Conservation (phyloP, 169 alveolate species). For the Plasmodium knowlesi region DNA sequence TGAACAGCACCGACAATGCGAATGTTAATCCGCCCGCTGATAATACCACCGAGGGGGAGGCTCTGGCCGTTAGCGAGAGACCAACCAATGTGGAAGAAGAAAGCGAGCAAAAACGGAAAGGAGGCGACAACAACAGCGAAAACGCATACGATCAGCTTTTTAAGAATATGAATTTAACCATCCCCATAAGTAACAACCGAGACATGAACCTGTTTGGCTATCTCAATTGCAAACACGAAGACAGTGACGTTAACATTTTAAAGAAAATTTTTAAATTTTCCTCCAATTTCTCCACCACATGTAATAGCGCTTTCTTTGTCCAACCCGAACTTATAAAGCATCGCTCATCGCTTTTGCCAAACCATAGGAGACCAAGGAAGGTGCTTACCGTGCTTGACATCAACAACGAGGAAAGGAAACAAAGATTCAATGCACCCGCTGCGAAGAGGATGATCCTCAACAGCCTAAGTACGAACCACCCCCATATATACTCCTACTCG, state of each 20-base stretch:
- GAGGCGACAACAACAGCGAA: background rate
- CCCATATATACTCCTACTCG: slow-evolving; percentile 45
- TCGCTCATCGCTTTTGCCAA: slow-evolving; percentile 38
- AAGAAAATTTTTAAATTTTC: slow-evolving; percentile 52
- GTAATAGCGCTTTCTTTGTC: slow-evolving; percentile 65
- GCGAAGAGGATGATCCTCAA: slow-evolving; percentile 69
- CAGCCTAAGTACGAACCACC: slow-evolving; percentile 66
- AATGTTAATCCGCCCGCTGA: background rate
- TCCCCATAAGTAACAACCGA: slow-evolving; percentile 28
- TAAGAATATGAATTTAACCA: slow-evolving; percentile 47
- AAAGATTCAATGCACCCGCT: slow-evolving; percentile 68
- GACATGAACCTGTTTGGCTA: slow-evolving; percentile 52
- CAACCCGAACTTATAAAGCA: slow-evolving; percentile 75
- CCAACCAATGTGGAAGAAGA: background rate
- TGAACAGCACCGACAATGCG: background rate
- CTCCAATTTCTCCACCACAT: slow-evolving; percentile 47
- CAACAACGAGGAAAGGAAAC: slow-evolving; percentile 73
- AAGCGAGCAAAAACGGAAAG: background rate
- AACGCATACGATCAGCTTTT: slow-evolving; percentile 5
- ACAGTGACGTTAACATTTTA: slow-evolving; percentile 56
- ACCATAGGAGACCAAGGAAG: slow-evolving; percentile 57
- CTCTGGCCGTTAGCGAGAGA: background rate
- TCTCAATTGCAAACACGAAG: slow-evolving; percentile 64
- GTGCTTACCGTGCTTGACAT: slow-evolving; percentile 60
- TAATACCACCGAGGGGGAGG: background rate